Conservation (phyloP, 192 early-diverging fungal genomes). For the Phlyctochytrium bullatum region DNA sequence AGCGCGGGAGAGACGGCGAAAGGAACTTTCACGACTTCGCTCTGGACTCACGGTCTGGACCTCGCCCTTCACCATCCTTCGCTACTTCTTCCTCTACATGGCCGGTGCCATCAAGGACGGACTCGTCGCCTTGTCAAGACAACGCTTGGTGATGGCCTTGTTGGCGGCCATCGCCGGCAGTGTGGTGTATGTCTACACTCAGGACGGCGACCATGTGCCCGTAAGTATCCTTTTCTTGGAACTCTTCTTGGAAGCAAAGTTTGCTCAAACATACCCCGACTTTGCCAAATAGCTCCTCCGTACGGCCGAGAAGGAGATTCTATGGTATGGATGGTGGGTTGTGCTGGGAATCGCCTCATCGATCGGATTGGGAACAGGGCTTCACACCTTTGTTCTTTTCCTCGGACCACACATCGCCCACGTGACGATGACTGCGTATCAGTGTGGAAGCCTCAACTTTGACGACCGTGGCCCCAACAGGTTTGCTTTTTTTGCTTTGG, state of each 20-base stretch:
- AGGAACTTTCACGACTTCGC: constrained; percentile 11
- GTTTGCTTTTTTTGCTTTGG: too few species aligned
- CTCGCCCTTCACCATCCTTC: constrained; percentile 30
- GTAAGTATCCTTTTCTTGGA: too few species aligned
- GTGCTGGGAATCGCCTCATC: constrained; percentile 84
- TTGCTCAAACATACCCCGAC: constrained; percentile 18
- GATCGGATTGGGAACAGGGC: constrained; percentile 88
- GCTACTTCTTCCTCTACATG: constrained; percentile 31
- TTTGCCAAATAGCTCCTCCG: constrained; percentile 13
- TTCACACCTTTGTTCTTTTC: constrained; percentile 95
- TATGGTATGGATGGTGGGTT: constrained; percentile 91
- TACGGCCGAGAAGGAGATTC: constrained; percentile 55
- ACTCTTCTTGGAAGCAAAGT: too few species aligned
- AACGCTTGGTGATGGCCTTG: constrained; percentile 11
- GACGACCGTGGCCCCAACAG: constrained; percentile 63
- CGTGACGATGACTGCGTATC: constrained; percentile 85
- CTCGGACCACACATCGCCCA: constrained; percentile 88
- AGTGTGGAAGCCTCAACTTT: constrained; percentile 72
- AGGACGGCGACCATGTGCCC: constrained; percentile 64
- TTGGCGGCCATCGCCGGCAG: constrained; percentile 6
- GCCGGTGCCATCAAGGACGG: constrained; percentile 6
- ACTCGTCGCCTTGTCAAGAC: constrained; percentile 7
- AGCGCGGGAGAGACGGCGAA: constrained; percentile 16
- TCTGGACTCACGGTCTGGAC: constrained; percentile 29
- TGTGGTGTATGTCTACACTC: constrained; percentile 38